Percentiles rank a stretch among this genome's conserved stretches.
phyloP scores from a whole-genome alignment of 106 monocot species.

The Platanthera zijinensis region DNA sequence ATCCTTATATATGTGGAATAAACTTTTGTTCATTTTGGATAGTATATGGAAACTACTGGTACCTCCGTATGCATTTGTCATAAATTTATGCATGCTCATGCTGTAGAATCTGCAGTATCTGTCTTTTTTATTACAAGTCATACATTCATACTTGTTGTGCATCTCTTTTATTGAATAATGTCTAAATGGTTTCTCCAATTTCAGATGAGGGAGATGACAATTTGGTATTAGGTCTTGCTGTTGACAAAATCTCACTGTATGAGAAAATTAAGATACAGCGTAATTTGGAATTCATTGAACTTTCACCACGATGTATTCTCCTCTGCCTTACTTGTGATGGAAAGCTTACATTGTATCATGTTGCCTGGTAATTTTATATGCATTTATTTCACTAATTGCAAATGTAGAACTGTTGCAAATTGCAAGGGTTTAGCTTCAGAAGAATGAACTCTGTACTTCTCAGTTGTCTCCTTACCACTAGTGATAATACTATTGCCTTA shows the following conservation, averaged over 20 bases:
- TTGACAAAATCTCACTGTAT: conserved; percentile 59
- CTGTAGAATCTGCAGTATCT: background rate
- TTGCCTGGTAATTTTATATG: conserved; percentile 45
- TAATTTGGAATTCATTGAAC: conserved; percentile 31
- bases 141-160: background rate
- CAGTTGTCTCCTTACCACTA: background rate
- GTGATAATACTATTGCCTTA: conserved; percentile 11
- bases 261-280: conserved; percentile 60
- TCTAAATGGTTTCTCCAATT: conserved; percentile 8
- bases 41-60: background rate
- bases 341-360: conserved; percentile 67
- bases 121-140: background rate
- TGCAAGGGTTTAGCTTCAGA: background rate
- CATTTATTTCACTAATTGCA: background rate
- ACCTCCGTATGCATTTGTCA: background rate
- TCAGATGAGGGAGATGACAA: conserved; percentile 88
- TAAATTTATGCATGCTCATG: background rate
- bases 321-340: conserved; percentile 85
- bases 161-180: background rate
- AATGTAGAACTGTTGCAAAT: background rate
- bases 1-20: background rate
- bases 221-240: conserved; percentile 69
- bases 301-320: conserved; percentile 59
- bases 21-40: background rate
- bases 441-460: background rate